Base-by-base conservation (phyloP, 1,284 basidiomycete species). In the Moniliophthora roreri region DNA sequence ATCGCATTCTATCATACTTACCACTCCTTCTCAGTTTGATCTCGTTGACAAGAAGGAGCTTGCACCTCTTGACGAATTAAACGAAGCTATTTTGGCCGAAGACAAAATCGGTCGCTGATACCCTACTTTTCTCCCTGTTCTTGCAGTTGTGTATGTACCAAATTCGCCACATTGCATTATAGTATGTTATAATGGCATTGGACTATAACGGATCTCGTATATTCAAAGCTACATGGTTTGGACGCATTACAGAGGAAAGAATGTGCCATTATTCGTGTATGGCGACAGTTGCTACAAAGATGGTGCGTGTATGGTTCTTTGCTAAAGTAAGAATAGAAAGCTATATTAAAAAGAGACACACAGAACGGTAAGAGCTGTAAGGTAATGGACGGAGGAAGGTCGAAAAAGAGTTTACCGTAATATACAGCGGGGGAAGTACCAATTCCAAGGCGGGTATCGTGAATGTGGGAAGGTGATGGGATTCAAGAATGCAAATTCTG, bases 1-100 rank as follows among this genome's bases (percentile, higher is more conserved):
- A 20, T 51, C 42, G 32, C 35, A 6, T 32, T 35, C 28, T 11
- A 21, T 10, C 36, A 28, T 0, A n/a, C 40, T 24, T 9, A 13
- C 9, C 24, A 24, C 26, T 48, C 52, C 52, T 32, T 36, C 26
- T 35, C 52, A 95, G 93, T 99, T 99, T 71, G 85, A 94, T 65
- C 82, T 99, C n/a, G 84, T 99, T 24, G 95, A 98, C 64, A 93
- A 93, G 78, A 95, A 95, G 69, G 97, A 99, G 69, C 80, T 99
- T 10, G 91, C 92, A 8, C 97, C 97, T 0, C 76, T 99, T 50
- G 94, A 95, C 58, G 97, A 99, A 69, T 82, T 99, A 60, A 99
- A 99, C 71, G 92, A 95, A 63, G 93, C 93, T 2, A 96, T 99
- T 64, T 77, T 98, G 26, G 85, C 89, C 2, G 93, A 95, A 70